phyloP scores from a whole-genome alignment of 768 basidiomycete genomes.

The Tricholoma sp. region DNA sequence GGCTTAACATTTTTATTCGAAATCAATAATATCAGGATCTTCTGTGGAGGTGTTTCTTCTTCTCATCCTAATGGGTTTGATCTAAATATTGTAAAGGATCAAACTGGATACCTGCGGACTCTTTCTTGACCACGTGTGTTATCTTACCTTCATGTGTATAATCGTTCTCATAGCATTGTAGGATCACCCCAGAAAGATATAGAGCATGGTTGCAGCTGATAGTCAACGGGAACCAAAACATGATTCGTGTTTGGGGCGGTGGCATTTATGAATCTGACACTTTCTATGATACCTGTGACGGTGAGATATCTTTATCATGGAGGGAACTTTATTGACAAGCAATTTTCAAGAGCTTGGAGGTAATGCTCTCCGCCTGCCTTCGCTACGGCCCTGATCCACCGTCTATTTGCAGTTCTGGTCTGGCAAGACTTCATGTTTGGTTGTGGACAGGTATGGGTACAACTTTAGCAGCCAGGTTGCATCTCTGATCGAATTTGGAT shows the following conservation, averaged over 20 bases:
- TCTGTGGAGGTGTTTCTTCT: constrained; percentile 64
- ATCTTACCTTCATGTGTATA: not conserved
- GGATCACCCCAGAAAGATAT: constrained; percentile 53
- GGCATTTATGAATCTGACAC: constrained; percentile 80
- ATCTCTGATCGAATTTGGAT: not conserved
- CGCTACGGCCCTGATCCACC: constrained; percentile 4
- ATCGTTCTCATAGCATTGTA: constrained; percentile 13
- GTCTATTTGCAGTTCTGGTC: constrained; percentile 57
- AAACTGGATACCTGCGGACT: constrained; percentile 95
- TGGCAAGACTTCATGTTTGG: constrained; percentile 99
- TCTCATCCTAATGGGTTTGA: not conserved
- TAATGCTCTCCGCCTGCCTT: constrained; percentile 20
- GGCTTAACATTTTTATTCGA: constrained; percentile 89
- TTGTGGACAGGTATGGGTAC: constrained; percentile 69
- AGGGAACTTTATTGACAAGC: not conserved
- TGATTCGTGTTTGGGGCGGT: constrained; percentile 90
- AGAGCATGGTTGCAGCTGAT: constrained; percentile 80
- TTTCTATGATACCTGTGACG: constrained; percentile 85
- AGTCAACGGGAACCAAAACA: constrained; percentile 90
- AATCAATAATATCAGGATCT: constrained; percentile 83
- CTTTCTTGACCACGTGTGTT: constrained; percentile 75
- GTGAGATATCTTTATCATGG: constrained; percentile 28
- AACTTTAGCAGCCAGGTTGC: not conserved
- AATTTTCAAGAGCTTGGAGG: constrained; percentile 55
- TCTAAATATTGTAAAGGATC: constrained; percentile 42